Percentiles rank a stretch among this genome's conserved stretches.
These are phyloP conservation scores for Colletotrichum shisoi DNA, from an alignment of 2,329 filamentous ascomycete genomes.

Conservation along the genomic window DNA sequence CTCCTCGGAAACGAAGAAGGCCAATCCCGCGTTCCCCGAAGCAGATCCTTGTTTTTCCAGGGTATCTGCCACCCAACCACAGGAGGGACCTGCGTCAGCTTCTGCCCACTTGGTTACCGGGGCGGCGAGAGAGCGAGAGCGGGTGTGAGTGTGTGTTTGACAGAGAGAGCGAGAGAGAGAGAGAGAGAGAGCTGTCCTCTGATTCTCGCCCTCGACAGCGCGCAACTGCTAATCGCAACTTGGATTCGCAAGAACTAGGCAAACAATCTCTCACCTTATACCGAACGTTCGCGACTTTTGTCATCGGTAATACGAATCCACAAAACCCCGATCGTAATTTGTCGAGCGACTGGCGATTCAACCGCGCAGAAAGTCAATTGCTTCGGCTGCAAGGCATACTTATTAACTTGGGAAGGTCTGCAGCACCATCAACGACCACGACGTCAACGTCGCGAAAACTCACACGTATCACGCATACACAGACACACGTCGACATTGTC, in stretches of 20 bases:
- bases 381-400: background rate
- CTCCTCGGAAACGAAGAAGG: background rate
- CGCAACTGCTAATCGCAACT: slow-evolving; percentile 5
- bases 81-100: slow-evolving; percentile 37
- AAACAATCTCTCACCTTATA: background rate
- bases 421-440: background rate
- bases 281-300: background rate
- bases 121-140: background rate
- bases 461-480: background rate
- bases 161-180: background rate
- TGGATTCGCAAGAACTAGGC: slow-evolving; percentile 18
- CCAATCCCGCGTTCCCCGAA: slow-evolving; percentile 22
- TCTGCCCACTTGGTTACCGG: slow-evolving; percentile 35
- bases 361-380: background rate
- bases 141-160: no score
- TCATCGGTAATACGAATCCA: background rate
- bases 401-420: background rate
- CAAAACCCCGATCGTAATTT: background rate
- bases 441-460: slow-evolving; percentile 6
- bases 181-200: slow-evolving; percentile 33
- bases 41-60: slow-evolving; percentile 8
- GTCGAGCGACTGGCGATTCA: background rate
- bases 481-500: slow-evolving; percentile 3
- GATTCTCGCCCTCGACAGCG: slow-evolving; percentile 18
- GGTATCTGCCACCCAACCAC: background rate